Evolutionary conservation across 2,329 filamentous ascomycete genomes (phyloP), one percentile per base, ranked within the genome.

Genomic region (Cytospora schulzeri): DNA sequence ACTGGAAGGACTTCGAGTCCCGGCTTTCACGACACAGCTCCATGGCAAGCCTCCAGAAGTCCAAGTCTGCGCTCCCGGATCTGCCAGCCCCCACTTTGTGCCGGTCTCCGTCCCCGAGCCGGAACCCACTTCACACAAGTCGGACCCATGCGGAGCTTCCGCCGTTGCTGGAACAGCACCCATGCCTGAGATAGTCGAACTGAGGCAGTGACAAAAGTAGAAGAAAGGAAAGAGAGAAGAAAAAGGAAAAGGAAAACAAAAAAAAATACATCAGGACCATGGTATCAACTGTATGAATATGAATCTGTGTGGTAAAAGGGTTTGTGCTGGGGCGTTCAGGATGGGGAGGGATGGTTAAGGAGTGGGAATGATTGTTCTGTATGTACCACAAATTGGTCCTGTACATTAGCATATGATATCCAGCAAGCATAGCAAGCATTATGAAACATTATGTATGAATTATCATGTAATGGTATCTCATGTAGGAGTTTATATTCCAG

Each of bases 1-100:
- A 78, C 60, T 79, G 74, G 74, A 79, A 79, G 69, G 73, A 72
- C 14, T 76, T 73, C 71, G 76, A 79, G 66, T 75, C 76, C 7
- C 69, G 71, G n/a, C 38, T 72, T 0, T 70, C 71, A 22, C 58
- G 62, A 66, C 69, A 45, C 64, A 66, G 57, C 69, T 17, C 63
- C 5, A 51, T 33, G 35, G 50, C 60, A 15, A 55, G 57, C 28
- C 41, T 61, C 2, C 28, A 14, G 48, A 57, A 50, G 51, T 51
- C 55, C 51, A 55, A 24, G 17, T 54, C 53, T 17, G 62, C 48
- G 22, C 17, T 62, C 53, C 66, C 51, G 19, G 63, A 62, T 12
- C 28, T 52, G 24, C 66, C 58, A 17, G 60, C 55, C 26, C 60
- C 59, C 2, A 52, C 53, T 8, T 31, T 63, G 4, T 64, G 57